Evolutionary conservation across 2,329 filamentous ascomycete genomes (phyloP), one percentile per base, ranked within the genome.

Genomic region (Neofusicoccum kwambonambiense): DNA sequence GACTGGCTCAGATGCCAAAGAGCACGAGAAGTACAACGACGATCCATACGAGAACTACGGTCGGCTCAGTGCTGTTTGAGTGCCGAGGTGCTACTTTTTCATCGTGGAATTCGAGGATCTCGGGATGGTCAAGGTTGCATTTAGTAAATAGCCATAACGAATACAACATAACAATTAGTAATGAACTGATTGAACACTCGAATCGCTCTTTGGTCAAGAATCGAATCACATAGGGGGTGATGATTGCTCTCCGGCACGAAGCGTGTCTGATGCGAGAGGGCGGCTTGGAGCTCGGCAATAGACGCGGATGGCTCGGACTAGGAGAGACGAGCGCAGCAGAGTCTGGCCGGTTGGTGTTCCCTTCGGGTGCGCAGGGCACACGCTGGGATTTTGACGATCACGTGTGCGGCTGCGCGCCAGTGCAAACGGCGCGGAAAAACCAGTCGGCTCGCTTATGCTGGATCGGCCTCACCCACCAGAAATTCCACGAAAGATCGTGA

Each of bases 21-120:
- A 74, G 58, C 70, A 74, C 67, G 73, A 74, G 11, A 66, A 67
- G 64, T 67, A 69, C 51, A 66, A 63, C 39, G 63, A 69, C 22
- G 66, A 69, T 31, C 60, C 64, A 39, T 65, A 68, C 22, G 52
- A 61, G 19, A 61, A 44, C 37, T 65, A 65, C 27, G 63, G 63
- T 4, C 47, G 39, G 15, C 12, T 64, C 51, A 56, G 12, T 44
- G 51, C 42, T 22, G 50, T 64, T 12, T 64, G 50, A 63, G 12
- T 3, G 2, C 5, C 7, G 13, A 22, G 22, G 42, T 11, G 37
- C 9, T 31, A 7, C 27, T 7, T 1, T 1, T 31, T 31, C 4
- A 31, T 31, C 1, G 27, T 31, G 27, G 27, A 31, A 31, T 31
- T 31, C 27, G 27, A 2, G 27, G 27, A 7, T 31, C 27, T 31